Percentiles rank a stretch among this genome's conserved stretches.
Evolutionary conservation across 192 early-diverging fungal genomes (phyloP).

Genomic region (Mortierella antarctica): DNA sequence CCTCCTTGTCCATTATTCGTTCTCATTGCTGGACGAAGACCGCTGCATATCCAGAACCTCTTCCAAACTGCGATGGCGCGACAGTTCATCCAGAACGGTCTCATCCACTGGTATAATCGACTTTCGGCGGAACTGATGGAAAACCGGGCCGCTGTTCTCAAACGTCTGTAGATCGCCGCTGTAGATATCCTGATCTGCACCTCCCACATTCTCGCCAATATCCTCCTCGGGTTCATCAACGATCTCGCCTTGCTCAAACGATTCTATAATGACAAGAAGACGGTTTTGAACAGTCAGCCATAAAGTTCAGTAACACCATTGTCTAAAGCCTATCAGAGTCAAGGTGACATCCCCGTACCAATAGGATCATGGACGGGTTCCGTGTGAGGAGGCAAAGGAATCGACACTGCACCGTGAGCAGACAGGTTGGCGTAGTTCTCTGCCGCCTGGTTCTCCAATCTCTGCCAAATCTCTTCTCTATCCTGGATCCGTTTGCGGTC

Average conservation of each 20-base stretch:
- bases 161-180: constrained; percentile 58
- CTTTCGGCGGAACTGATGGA: constrained; percentile 68
- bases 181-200: constrained; percentile 38
- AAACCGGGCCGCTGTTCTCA: constrained; percentile 51
- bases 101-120: constrained; percentile 76
- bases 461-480: constrained; percentile 82
- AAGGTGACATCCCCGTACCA: constrained; percentile 8
- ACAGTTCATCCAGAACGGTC: constrained; percentile 65
- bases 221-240: constrained; percentile 33
- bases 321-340: neutral
- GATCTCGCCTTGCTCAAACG: constrained; percentile 32
- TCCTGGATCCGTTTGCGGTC: constrained; percentile 87
- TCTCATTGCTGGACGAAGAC: constrained; percentile 22
- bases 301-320: neutral
- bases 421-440: constrained; percentile 51
- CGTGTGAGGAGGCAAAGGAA: constrained; percentile 10
- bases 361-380: constrained; percentile 39
- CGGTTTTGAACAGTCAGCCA: neutral
- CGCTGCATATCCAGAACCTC: constrained; percentile 57
- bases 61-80: constrained; percentile 67
- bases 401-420: constrained; percentile 40
- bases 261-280: constrained; percentile 8
- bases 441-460: constrained; percentile 69
- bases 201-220: constrained; percentile 11
- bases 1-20: constrained; percentile 6